phyloP scores from a whole-genome alignment of 495 filamentous ascomycete genomes.

The Penicillium samsonianum region DNA sequence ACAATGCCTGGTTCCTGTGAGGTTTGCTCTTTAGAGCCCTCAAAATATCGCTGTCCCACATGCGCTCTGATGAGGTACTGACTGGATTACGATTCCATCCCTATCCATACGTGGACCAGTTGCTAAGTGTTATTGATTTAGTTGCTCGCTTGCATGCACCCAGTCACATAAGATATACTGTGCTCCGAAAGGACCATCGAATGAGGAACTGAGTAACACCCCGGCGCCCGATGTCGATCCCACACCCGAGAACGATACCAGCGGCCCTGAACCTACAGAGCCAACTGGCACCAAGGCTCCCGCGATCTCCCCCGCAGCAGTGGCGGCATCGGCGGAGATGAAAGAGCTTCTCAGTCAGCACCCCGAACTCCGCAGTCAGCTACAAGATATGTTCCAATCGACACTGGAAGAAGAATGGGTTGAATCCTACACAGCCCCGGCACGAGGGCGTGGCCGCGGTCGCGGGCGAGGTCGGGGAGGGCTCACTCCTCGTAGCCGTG shows the following conservation, averaged over 20 bases:
- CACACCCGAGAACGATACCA: conserved; percentile 11
- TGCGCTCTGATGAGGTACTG: conserved; percentile 63
- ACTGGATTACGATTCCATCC: conserved; percentile 13
- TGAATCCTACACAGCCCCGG: conserved; percentile 28
- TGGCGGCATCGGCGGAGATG: conserved; percentile 46
- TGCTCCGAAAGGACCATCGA: conserved; percentile 37
- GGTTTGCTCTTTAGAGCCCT: conserved; percentile 57
- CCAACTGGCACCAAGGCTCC: conserved; percentile 12
- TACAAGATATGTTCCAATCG: conserved; percentile 53
- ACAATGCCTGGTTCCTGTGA: conserved; percentile 50
- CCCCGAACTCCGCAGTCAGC: conserved; percentile 50
- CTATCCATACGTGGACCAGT: conserved; percentile 1
- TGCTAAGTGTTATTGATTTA: conserved; percentile 32
- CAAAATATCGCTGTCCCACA: conserved; percentile 67
- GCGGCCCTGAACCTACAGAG: not conserved
- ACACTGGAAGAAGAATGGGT: conserved; percentile 52
- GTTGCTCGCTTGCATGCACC: conserved; percentile 71
- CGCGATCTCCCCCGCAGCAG: not conserved
- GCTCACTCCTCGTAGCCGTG: conserved; percentile 36
- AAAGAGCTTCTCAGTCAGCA: conserved; percentile 52
- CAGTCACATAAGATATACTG: conserved; percentile 61
- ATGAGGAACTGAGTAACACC: conserved; percentile 35
- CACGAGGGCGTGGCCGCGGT: conserved; percentile 26
- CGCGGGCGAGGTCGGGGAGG: conserved; percentile 49
- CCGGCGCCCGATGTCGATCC: conserved; percentile 17